phyloP scores from a whole-genome alignment of 1,139 yeast genomes.

The Yamadazyma friedrichii region DNA sequence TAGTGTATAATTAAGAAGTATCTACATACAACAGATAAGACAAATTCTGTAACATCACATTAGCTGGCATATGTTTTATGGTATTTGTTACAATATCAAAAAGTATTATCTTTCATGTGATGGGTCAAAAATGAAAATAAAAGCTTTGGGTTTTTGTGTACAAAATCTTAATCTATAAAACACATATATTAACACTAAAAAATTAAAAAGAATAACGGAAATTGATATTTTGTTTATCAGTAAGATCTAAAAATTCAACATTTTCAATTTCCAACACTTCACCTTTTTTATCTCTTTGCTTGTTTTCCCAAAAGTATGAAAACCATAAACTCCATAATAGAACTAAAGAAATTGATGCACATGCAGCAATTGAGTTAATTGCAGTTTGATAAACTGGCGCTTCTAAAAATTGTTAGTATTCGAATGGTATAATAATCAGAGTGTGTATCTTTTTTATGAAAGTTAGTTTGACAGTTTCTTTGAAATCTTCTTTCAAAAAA shows the following conservation, averaged over 20 bases:
- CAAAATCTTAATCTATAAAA: too few species aligned
- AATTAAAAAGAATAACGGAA: slow-evolving; percentile 10
- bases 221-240: slow-evolving; percentile 56
- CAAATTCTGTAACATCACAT: too few species aligned
- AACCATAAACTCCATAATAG: slow-evolving; percentile 23
- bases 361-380: slow-evolving; percentile 34
- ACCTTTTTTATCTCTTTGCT: slow-evolving; percentile 23
- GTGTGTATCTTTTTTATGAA: too few species aligned
- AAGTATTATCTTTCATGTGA: too few species aligned
- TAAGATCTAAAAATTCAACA: slow-evolving; percentile 56
- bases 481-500: too few species aligned
- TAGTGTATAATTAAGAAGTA: too few species aligned
- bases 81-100: too few species aligned
- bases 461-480: too few species aligned
- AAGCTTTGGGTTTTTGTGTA: too few species aligned
- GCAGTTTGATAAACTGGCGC: slow-evolving; percentile 56
- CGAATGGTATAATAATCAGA: too few species aligned
- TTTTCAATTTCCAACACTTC: slow-evolving; percentile 33
- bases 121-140: not conserved
- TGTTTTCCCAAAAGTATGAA: slow-evolving; percentile 30
- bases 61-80: too few species aligned
- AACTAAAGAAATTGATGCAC: slow-evolving; percentile 25
- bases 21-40: too few species aligned
- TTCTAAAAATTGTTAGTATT: slow-evolving; percentile 20
- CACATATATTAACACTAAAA: not conserved